Evolutionary conservation across 23 red algal species (phyloP), one percentile per base, ranked within the genome.

Genomic region (Gracilaria vermiculophylla): DNA sequence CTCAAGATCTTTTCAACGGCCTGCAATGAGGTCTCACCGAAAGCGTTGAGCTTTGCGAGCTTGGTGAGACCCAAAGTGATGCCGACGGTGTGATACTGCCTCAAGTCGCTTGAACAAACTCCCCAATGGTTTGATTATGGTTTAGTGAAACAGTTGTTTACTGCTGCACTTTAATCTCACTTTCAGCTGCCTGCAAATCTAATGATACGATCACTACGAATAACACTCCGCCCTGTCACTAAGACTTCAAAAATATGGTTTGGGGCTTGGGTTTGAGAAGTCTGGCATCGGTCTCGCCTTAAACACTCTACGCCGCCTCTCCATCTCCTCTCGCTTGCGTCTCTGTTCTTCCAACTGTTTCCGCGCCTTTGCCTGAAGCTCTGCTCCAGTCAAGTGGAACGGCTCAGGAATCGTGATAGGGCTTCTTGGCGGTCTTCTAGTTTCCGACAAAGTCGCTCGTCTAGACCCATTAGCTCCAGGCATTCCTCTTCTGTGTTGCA

Each of bases 261-360:
- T 54, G 12, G 76, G 76, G 23, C 37, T 57, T 1, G 76, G 76
- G 20, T 58, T 55, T 4, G 76, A 79, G 50, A 79, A 79, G 24
- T 79, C 76, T 12, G 76, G 76, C 76, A 79, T 79, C 20, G 76
- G 76, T 35, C 76, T 54, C 2, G 76, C 76, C 50, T 24, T 54
- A 35, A 79, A 79, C 8, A 79, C 76, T 35, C 76, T 54, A n/a
- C 76, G 49, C 24, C 76, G 49, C 45, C 53, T 79, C 15, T 79
- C 76, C 49, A 58, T 43, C 49, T 79, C 76, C 24, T 79, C 76
- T 35, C 50, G 49, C 36, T 32, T 79, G 20, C 76, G 76, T 49
- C 10, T 54, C 34, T 54, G 50, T 34, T 79, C 76, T 24, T 79
- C 76, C 53, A 79, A 36, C 24, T 54, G 50, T 33, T 39, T 57